Evolutionary conservation across 768 basidiomycete genomes (phyloP).

Genomic region (Lactarius akahatsu): DNA sequence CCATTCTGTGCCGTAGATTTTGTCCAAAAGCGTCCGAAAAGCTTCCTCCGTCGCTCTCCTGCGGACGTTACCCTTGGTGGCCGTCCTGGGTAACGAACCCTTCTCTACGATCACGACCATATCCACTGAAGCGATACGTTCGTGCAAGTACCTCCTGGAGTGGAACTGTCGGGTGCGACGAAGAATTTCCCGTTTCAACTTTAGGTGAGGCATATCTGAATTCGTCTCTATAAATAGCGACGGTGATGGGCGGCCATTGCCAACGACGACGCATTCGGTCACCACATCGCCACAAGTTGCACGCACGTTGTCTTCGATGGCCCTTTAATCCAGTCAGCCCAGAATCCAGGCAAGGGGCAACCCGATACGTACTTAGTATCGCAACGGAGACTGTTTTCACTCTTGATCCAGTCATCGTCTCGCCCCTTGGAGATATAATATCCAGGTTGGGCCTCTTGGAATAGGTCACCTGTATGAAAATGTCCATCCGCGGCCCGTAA

Average conservation of each 20-base stretch:
- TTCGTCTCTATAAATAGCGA: conserved; percentile 70
- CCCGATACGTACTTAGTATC: conserved; percentile 57
- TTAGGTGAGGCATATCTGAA: conserved; percentile 48
- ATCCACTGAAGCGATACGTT: conserved; percentile 63
- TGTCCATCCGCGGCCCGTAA: conserved; percentile 63
- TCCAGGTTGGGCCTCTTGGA: conserved; percentile 59
- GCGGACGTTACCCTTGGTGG: conserved; percentile 81
- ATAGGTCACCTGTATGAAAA: conserved; percentile 83
- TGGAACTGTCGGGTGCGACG: conserved; percentile 74
- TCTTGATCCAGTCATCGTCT: conserved; percentile 86
- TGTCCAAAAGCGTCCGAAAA: conserved; percentile 57
- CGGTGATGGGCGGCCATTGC: conserved; percentile 72
- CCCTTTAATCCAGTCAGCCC: conserved; percentile 36
- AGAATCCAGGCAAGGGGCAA: background rate
- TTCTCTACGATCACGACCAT: conserved; percentile 67
- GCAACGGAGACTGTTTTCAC: conserved; percentile 72
- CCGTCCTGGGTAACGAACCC: conserved; percentile 71
- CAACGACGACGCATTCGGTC: conserved; percentile 74
- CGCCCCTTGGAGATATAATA: conserved; percentile 67
- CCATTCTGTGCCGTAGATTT: conserved; percentile 44
- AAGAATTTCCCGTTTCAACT: conserved; percentile 68
- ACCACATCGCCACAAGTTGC: conserved; percentile 63
- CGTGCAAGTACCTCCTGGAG: conserved; percentile 72
- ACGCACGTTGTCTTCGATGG: conserved; percentile 77
- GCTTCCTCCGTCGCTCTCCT: conserved; percentile 71